These are phyloP conservation scores for Coelastrella sp. DNA, from an alignment of 139 green algal species.

Conservation along the genomic window DNA sequence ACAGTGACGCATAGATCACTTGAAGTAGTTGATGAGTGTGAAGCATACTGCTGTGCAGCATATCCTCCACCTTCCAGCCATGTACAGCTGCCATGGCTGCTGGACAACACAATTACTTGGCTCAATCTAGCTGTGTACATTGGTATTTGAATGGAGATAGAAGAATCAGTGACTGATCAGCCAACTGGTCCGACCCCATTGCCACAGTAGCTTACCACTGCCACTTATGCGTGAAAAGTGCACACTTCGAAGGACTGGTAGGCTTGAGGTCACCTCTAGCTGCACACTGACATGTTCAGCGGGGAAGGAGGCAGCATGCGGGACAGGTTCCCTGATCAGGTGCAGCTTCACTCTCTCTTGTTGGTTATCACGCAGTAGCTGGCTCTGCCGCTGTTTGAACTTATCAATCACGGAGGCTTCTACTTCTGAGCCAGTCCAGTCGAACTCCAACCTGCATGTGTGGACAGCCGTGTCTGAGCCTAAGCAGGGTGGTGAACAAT, in stretches of 20 bases:
- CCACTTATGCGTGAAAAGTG: slow-evolving; percentile 53
- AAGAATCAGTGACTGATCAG: too few relatives aligned
- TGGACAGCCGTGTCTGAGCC: too few relatives aligned
- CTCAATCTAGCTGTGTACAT: too few relatives aligned
- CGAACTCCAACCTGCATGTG: slow-evolving; percentile 27
- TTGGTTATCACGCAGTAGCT: slow-evolving; percentile 40
- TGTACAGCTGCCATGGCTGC: too few relatives aligned
- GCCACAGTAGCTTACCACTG: background rate
- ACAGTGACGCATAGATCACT: too few relatives aligned
- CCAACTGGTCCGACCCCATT: too few relatives aligned
- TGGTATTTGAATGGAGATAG: too few relatives aligned
- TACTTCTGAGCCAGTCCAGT: slow-evolving; percentile 46
- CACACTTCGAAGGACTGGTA: slow-evolving; percentile 56
- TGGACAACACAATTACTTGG: too few relatives aligned
- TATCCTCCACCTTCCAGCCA: too few relatives aligned
- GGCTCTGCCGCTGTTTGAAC: slow-evolving; percentile 52
- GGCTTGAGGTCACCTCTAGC: slow-evolving; percentile 17
- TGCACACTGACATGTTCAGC: background rate
- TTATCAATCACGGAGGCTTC: slow-evolving; percentile 51
- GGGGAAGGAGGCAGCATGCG: slow-evolving; percentile 13
- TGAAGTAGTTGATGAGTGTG: too few relatives aligned
- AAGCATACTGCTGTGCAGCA: too few relatives aligned
- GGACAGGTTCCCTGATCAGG: slow-evolving; percentile 2
- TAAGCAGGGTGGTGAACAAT: too few relatives aligned
- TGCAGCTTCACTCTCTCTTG: slow-evolving; percentile 50